phyloP scores from a whole-genome alignment of 352 stramenopile species.

The Globisporangium uncinulatum region DNA sequence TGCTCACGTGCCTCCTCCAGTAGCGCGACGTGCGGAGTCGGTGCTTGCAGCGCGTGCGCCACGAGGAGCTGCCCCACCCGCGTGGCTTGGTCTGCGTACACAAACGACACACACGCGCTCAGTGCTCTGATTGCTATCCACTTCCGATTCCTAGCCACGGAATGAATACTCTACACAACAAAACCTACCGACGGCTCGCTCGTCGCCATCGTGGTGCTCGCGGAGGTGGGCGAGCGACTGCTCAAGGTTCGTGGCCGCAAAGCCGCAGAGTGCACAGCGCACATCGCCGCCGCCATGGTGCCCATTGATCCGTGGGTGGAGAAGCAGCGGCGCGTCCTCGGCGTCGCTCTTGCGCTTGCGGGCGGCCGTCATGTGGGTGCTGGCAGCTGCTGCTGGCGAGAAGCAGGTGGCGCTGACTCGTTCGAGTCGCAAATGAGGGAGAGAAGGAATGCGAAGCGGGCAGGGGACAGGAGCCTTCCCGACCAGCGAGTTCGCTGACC shows the following conservation, averaged over 20 bases:
- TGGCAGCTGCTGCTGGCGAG: background rate
- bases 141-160: background rate
- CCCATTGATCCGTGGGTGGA: background rate
- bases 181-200: conserved; percentile 1
- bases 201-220: conserved; percentile 22
- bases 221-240: conserved; percentile 47
- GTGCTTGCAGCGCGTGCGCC: conserved; percentile 31
- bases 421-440: background rate
- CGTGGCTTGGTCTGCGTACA: conserved; percentile 33
- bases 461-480: background rate
- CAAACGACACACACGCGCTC: background rate
- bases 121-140: background rate
- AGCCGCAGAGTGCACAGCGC: conserved; percentile 37
- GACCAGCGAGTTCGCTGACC: background rate
- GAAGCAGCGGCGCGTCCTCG: conserved; percentile 9
- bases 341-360: conserved; percentile 60
- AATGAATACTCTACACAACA: background rate
- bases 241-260: conserved; percentile 35
- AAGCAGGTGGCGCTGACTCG: conserved; percentile 3
- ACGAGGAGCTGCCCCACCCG: conserved; percentile 56
- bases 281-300: conserved; percentile 8
- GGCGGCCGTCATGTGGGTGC: background rate
- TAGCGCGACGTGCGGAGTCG: conserved; percentile 22
- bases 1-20: conserved; percentile 48
- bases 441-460: background rate